Base-by-base conservation (phyloP, 192 early-diverging fungal genomes). In the Coemansia sp. region DNA sequence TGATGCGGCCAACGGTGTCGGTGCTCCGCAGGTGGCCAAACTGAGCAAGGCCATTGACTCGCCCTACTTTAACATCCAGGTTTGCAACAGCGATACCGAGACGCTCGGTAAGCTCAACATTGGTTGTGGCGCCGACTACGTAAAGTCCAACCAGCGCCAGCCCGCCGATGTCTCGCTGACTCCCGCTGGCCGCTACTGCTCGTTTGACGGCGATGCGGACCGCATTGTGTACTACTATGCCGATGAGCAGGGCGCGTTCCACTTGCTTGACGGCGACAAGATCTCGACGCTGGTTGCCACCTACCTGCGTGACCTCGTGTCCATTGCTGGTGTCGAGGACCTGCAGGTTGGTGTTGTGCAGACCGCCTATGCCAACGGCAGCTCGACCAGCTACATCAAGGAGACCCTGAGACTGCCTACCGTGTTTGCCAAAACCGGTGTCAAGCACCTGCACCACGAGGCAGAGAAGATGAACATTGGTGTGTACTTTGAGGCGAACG, bases 401-500 rank as follows among this genome's bases (percentile, higher is more conserved):
- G 87, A 95, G 49, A 81, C 81, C 30, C 80, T 99, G 82, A 78
- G 89, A 73, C 88, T 98, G 24, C 95, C 94, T 23, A 95, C 97
- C 13, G 87, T 92, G 17, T 97, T 93, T 75, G 92, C 94, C 22
- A 80, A 88, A 36, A 99, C 97, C 7, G 97, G 97, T 53, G 97
- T 99, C 52, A 99, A 99, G 84, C 87, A 99, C 76, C 79, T 99
- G 59, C 97, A 99, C 64, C 97, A 99, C 68, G 94, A 94, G 55
- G 97, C 97, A 24, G 86, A 92, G 67, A 87, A 91, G 59, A 98
- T 92, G 74, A 92, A 95, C 70, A 86, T 98, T 55, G 97, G 97
- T 64, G 93, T 97, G 32, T 99, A 99, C 81, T 99, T 99, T 87
- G 97, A 99, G 74, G 97, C 97, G 34, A 99, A 99, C 57, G 97